phyloP scores from a whole-genome alignment of 1,284 basidiomycete genomes.

The Ganoderma multipileum region DNA sequence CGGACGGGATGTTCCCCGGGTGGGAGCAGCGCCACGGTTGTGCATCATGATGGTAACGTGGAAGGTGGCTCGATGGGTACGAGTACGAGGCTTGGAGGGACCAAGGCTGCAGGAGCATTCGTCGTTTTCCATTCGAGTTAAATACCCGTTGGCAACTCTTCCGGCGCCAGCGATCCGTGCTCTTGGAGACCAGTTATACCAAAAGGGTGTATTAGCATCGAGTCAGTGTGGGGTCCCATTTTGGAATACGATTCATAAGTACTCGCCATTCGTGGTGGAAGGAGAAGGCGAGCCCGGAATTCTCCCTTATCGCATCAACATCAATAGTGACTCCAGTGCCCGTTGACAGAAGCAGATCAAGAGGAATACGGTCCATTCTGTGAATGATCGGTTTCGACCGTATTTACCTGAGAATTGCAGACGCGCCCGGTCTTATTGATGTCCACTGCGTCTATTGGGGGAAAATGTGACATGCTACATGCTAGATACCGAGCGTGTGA shows the following conservation, averaged over 20 bases:
- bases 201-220: background rate
- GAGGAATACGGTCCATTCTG: too few species aligned
- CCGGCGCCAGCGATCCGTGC: background rate
- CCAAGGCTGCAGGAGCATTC: background rate
- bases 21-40: background rate
- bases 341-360: too few species aligned
- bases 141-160: background rate
- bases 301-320: conserved; percentile 4
- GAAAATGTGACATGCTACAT: background rate
- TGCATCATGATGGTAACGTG: background rate
- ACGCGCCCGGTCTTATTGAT: background rate
- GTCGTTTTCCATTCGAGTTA: background rate
- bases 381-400: background rate
- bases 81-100: background rate
- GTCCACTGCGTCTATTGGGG: background rate
- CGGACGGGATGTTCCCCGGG: background rate
- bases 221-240: background rate
- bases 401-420: background rate
- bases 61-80: background rate
- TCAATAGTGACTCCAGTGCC: background rate
- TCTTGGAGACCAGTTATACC: background rate
- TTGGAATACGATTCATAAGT: background rate
- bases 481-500: background rate
- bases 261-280: background rate
- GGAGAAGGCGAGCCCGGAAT: background rate